Evolutionary conservation across 257 asterid species (phyloP), one percentile per base, ranked within the genome.

Genomic region (Solanum stenotomum): DNA sequence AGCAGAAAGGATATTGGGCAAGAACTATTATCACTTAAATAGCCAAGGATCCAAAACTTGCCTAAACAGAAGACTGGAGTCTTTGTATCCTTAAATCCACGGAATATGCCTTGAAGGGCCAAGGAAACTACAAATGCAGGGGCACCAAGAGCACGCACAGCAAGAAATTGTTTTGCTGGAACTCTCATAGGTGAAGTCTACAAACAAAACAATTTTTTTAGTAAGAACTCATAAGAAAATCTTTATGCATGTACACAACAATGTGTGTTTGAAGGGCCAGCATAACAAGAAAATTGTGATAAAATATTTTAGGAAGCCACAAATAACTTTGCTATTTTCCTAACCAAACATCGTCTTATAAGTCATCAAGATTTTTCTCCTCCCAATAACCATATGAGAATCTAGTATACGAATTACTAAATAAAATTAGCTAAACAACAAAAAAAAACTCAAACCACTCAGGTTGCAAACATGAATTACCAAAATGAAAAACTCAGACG

Each of bases 81-180:
- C 90, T 93, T 95, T 6, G 95, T 97, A 92, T 97, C 99, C 95
- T 95, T 97, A 90, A 97, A 94, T 85, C 99, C 99, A 44, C 99
- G 98, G 89, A 96, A 97, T 93, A 97, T 90, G 89, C 99, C 99
- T 93, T 95, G 99, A 89, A 97, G 96, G 83, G 99, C 98, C 96
- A 97, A 93, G 75, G 98, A 96, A 89, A 93, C 96, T 88, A 97
- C 99, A 94, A 91, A 93, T 67, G 99, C 98, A 89, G 99, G 99
- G 90, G 98, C 98, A 77, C 98, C 98, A 89, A 97, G 87, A 88
- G 99, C 98, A 93, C 99, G 93, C 83, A 97, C 90, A 87, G 92
- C 86, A 89, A 97, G 98, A 92, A 93, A 97, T 82, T 86, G 91
- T 89, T 91, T 94, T 87, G 98, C 98, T 88, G 96, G 97, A 88